Percentiles rank a stretch among this genome's conserved stretches.
Conservation (phyloP, 768 basidiomycete species). For the Boletus tomentosulus region DNA sequence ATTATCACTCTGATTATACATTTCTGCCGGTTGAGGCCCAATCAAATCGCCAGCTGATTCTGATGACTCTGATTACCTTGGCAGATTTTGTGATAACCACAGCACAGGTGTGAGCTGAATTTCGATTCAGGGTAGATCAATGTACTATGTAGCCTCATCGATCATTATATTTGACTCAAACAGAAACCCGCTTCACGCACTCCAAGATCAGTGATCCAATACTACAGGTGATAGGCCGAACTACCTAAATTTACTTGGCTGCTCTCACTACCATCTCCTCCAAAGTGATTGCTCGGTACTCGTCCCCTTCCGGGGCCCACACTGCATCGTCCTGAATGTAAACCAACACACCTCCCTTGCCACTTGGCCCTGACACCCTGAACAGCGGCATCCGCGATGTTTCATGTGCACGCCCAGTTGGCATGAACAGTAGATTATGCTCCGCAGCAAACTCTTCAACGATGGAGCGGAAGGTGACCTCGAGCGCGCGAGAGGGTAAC, state of each 20-base stretch:
- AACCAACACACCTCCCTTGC: slow-evolving; percentile 81
- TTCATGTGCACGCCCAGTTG: slow-evolving; percentile 81
- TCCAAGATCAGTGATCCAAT: too few species aligned
- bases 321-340: slow-evolving; percentile 94
- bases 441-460: slow-evolving; percentile 87
- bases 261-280: slow-evolving; percentile 85
- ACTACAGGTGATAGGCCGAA: not conserved
- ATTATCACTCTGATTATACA: slow-evolving; percentile 28
- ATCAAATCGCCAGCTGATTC: not conserved
- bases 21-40: not conserved
- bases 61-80: not conserved
- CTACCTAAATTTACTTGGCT: slow-evolving; percentile 22
- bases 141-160: not conserved
- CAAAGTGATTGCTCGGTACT: slow-evolving; percentile 73
- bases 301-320: slow-evolving; percentile 70
- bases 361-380: slow-evolving; percentile 78
- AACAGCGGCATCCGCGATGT: slow-evolving; percentile 86
- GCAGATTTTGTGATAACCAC: not conserved
- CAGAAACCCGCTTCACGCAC: too few species aligned
- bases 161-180: too few species aligned
- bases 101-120: not conserved
- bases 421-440: slow-evolving; percentile 86
- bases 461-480: slow-evolving; percentile 89
- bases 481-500: slow-evolving; percentile 54
- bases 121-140: not conserved